These are phyloP conservation scores for Pseudotsuga menziesii DNA, from an alignment of 75 land plant species.

Conservation along the genomic window DNA sequence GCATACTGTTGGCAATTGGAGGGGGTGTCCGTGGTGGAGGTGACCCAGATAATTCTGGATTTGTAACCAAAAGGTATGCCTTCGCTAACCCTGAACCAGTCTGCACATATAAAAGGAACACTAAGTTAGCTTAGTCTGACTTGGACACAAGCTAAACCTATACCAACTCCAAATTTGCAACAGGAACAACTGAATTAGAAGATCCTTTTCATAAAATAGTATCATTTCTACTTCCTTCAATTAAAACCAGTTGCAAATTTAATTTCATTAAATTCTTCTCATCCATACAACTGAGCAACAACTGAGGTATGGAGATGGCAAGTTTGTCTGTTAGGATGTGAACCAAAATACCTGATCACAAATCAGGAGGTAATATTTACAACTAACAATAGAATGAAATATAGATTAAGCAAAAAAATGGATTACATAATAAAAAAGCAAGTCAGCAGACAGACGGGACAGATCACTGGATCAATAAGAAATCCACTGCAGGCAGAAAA, in stretches of 20 bases:
- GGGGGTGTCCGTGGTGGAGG: conserved; percentile 81
- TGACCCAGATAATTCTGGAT: conserved; percentile 75
- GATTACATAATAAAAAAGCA: too few species aligned
- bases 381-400: background rate
- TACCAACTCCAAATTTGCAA: background rate
- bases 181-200: background rate
- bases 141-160: background rate
- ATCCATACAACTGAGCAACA: background rate
- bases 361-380: background rate
- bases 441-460: too few species aligned
- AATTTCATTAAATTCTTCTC: background rate
- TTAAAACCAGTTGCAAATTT: background rate
- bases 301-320: background rate
- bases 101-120: conserved; percentile 32
- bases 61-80: conserved; percentile 74
- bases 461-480: background rate
- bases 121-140: background rate
- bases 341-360: background rate
- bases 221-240: background rate
- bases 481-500: background rate
- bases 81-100: conserved; percentile 42
- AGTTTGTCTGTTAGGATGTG: background rate
- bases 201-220: background rate
- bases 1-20: conserved; percentile 25
- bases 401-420: too few species aligned